These are phyloP conservation scores for Phialophora verrucosa DNA, from an alignment of 2,329 filamentous ascomycete genomes.

Conservation along the genomic window DNA sequence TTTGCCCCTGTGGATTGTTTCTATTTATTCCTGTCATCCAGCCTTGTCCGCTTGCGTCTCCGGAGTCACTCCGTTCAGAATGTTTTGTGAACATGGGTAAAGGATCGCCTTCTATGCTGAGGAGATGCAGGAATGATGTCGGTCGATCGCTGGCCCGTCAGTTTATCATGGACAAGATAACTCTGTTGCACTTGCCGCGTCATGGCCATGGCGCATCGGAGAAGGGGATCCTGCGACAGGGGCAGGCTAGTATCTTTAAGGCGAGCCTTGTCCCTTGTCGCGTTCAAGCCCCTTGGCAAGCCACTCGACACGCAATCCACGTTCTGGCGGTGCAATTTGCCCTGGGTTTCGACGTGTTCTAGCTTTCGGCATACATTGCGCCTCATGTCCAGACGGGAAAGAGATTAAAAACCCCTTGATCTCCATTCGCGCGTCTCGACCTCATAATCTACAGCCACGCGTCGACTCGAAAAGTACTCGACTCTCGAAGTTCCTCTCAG, in stretches of 20 bases:
- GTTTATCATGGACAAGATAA: slow-evolving; percentile 2
- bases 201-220: slow-evolving; percentile 17
- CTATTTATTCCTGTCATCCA: slow-evolving; percentile 22
- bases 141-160: not conserved
- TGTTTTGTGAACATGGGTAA: not conserved
- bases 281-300: slow-evolving; percentile 30
- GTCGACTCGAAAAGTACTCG: not conserved
- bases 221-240: slow-evolving; percentile 11
- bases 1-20: slow-evolving; percentile 11
- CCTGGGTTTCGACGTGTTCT: slow-evolving; percentile 21
- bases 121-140: slow-evolving; percentile 6
- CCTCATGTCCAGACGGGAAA: not conserved
- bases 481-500: not conserved
- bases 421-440: slow-evolving; percentile 5
- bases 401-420: slow-evolving; percentile 5
- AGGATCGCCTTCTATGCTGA: not conserved
- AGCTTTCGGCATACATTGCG: not conserved
- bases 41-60: slow-evolving; percentile 16
- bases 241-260: slow-evolving; percentile 13
- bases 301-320: slow-evolving; percentile 26
- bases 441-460: not conserved
- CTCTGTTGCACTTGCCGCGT: slow-evolving; percentile 15
- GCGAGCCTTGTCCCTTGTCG: not conserved
- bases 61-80: slow-evolving; percentile 18
- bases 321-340: slow-evolving; percentile 24